phyloP scores from a whole-genome alignment of 202 grass and related monocot species.

The Zizania palustris region DNA sequence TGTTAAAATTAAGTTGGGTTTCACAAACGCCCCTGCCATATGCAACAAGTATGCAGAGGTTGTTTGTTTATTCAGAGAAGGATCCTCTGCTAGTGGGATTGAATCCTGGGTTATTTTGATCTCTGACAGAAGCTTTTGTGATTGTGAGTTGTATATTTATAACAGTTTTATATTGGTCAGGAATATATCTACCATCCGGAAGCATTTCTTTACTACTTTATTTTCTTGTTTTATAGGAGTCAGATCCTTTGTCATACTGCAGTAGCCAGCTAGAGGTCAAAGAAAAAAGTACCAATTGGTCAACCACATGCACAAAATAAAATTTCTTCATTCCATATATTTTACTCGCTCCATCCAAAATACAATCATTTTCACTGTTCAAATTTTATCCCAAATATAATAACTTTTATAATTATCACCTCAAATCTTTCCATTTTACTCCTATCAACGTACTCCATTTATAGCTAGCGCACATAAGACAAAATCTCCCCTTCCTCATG shows the following conservation, averaged over 20 bases:
- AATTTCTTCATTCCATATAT: not conserved
- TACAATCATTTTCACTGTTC: too few species aligned
- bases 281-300: slow-evolving; percentile 24
- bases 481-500: too few species aligned
- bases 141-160: not conserved
- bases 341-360: too few species aligned
- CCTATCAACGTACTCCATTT: too few species aligned
- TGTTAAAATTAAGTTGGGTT: too few species aligned
- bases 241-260: not conserved
- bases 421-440: too few species aligned
- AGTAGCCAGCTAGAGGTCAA: not conserved
- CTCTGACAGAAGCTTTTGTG: slow-evolving; percentile 8
- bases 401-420: not conserved
- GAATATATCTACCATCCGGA: slow-evolving; percentile 13
- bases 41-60: too few species aligned
- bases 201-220: not conserved
- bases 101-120: not conserved
- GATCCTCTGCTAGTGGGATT: not conserved
- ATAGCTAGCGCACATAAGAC: too few species aligned
- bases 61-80: not conserved
- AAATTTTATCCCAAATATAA: too few species aligned
- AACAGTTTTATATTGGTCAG: not conserved
- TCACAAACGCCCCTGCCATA: too few species aligned
- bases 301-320: not conserved
- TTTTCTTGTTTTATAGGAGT: not conserved